phyloP scores from a whole-genome alignment of 2,329 filamentous ascomycete species.

The Neonectria faginata region DNA sequence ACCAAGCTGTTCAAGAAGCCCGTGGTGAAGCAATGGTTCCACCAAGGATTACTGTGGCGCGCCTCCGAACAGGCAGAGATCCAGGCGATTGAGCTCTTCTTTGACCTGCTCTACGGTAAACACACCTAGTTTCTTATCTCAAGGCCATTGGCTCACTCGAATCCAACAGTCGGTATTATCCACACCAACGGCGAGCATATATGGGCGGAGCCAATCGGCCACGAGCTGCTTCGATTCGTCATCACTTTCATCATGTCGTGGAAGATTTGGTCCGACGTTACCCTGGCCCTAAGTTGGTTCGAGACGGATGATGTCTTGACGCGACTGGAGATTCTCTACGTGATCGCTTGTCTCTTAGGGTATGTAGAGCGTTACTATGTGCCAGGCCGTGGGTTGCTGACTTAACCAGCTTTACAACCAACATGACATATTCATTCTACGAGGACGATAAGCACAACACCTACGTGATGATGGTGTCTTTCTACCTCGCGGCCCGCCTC shows the following conservation, averaged over 20 bases:
- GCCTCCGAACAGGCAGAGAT: slow-evolving; percentile 69
- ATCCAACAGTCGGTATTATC: slow-evolving; percentile 66
- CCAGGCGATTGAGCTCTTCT: slow-evolving; percentile 72
- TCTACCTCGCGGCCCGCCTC: slow-evolving; percentile 69
- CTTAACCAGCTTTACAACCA: slow-evolving; percentile 64
- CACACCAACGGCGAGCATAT: slow-evolving; percentile 72
- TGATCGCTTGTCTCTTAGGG: slow-evolving; percentile 71
- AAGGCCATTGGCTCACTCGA: not conserved
- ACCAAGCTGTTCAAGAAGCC: slow-evolving; percentile 70
- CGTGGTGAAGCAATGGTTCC: slow-evolving; percentile 73
- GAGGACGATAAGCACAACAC: slow-evolving; percentile 58
- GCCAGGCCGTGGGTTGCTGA: not conserved
- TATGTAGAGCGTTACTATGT: slow-evolving; percentile 30
- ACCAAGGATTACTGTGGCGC: slow-evolving; percentile 73
- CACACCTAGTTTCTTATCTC: not conserved
- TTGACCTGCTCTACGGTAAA: slow-evolving; percentile 68
- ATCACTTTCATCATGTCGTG: slow-evolving; percentile 72
- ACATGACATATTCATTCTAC: slow-evolving; percentile 68
- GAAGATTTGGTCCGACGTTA: slow-evolving; percentile 73
- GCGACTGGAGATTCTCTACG: slow-evolving; percentile 68
- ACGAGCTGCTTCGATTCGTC: slow-evolving; percentile 68
- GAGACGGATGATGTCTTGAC: slow-evolving; percentile 71
- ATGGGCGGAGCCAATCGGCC: slow-evolving; percentile 65
- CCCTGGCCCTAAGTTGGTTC: slow-evolving; percentile 69
- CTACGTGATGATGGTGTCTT: slow-evolving; percentile 68